Evolutionary conservation across 306 rosid species (phyloP).

Genomic region (Pyrus bretschneideri): DNA sequence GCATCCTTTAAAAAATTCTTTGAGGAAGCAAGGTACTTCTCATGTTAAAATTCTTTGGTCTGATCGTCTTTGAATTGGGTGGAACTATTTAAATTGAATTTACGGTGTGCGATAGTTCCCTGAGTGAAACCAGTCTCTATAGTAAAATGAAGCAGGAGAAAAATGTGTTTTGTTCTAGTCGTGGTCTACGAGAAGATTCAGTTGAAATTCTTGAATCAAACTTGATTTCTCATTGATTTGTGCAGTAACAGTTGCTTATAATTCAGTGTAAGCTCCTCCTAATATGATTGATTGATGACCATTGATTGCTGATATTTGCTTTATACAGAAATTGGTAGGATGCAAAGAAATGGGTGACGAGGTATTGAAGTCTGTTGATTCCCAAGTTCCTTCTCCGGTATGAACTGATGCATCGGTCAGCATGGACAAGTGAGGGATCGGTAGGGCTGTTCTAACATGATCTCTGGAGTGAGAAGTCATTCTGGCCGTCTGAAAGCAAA

Average conservation of each 20-base stretch:
- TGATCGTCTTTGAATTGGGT: no score
- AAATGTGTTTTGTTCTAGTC: no score
- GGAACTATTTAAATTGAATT: no score
- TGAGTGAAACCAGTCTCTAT: background rate
- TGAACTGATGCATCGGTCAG: slow-evolving; percentile 25
- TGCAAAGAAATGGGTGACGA: slow-evolving; percentile 82
- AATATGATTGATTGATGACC: background rate
- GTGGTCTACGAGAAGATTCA: background rate
- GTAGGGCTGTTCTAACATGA: background rate
- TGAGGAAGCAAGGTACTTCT: no score
- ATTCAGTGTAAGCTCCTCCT: background rate
- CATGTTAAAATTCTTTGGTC: no score
- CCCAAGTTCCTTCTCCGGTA: slow-evolving; percentile 33
- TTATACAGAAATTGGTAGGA: slow-evolving; percentile 71
- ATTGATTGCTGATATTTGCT: background rate
- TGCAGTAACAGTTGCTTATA: background rate
- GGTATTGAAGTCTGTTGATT: slow-evolving; percentile 53
- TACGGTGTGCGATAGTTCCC: background rate
- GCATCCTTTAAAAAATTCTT: no score
- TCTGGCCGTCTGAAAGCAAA: background rate
- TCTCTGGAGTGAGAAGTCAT: background rate
- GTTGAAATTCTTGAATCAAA: background rate
- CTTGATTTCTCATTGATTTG: background rate
- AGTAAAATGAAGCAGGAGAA: background rate
- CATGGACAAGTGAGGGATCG: background rate